Percentiles rank a stretch among this genome's conserved stretches.
These are phyloP conservation scores for Salix arbutifolia DNA, from an alignment of 345 rosid genomes.

Conservation along the genomic window DNA sequence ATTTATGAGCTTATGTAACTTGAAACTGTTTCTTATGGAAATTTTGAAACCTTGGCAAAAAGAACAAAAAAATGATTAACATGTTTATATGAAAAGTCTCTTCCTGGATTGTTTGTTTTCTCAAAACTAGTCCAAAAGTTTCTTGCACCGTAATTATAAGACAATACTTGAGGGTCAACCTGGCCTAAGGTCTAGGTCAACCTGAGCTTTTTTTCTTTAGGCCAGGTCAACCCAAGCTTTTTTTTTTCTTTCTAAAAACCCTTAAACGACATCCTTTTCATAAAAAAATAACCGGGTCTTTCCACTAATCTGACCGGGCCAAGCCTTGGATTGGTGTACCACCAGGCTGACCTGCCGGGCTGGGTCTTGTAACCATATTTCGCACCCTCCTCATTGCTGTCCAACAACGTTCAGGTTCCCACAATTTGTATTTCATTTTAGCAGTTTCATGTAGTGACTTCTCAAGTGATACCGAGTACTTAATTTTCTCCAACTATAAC, in stretches of 20 bases:
- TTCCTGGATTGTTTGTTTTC: background rate
- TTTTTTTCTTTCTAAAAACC: too few species aligned
- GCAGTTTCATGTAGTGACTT: background rate
- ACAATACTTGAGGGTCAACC: too few species aligned
- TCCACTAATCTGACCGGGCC: too few species aligned
- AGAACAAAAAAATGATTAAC: accelerated
- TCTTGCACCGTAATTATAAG: background rate
- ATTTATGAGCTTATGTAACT: background rate
- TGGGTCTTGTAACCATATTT: too few species aligned
- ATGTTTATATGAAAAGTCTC: background rate
- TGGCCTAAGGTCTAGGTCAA: too few species aligned
- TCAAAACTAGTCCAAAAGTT: background rate
- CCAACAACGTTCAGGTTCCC: background rate
- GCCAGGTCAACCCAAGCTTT: too few species aligned
- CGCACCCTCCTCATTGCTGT: background rate
- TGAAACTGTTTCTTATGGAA: background rate
- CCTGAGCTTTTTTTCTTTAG: too few species aligned
- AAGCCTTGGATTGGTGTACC: too few species aligned
- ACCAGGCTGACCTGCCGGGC: too few species aligned
- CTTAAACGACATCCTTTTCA: too few species aligned
- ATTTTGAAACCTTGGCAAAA: background rate
- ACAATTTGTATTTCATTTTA: background rate
- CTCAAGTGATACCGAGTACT: background rate
- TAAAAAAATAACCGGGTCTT: too few species aligned
- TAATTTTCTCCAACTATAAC: background rate